phyloP scores from a whole-genome alignment of 371 early-diverging fungal genomes.

The Massospora cicadina region DNA sequence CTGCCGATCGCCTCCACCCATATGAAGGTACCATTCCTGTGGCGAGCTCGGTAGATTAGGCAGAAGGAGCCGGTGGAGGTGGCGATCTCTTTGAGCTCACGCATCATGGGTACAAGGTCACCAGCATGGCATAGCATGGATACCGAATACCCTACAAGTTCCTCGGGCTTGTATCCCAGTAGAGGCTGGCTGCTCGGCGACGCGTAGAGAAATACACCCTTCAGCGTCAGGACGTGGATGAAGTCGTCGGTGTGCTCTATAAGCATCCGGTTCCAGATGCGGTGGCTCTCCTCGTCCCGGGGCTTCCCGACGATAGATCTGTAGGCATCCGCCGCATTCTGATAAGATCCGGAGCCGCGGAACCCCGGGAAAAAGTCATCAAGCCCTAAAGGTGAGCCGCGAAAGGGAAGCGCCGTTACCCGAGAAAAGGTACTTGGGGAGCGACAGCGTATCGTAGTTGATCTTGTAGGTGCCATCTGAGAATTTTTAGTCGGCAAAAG shows the following conservation, averaged over 20 bases:
- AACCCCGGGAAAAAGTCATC: conserved; percentile 8
- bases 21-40: conserved; percentile 31
- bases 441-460: conserved; percentile 23
- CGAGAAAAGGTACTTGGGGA: conserved; percentile 3
- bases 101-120: conserved; percentile 39
- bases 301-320: conserved; percentile 14
- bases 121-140: conserved; percentile 38
- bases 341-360: conserved; percentile 6
- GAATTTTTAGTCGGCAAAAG: background rate
- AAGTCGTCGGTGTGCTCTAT: conserved; percentile 30
- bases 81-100: conserved; percentile 31
- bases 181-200: conserved; percentile 24
- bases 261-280: conserved; percentile 23
- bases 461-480: conserved; percentile 31
- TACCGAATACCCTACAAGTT: conserved; percentile 30
- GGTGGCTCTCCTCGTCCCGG: conserved; percentile 14
- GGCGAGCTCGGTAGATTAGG: conserved; percentile 32
- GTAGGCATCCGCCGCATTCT: conserved; percentile 13
- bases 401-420: background rate
- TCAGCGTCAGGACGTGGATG: conserved; percentile 37
- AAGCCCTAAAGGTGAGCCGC: background rate
- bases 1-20: conserved; percentile 43
- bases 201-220: conserved; percentile 42
- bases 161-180: conserved; percentile 32
- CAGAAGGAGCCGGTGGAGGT: conserved; percentile 20